These are phyloP conservation scores for Xylariales sp. DNA, from an alignment of 2,329 filamentous ascomycete genomes.

Conservation along the genomic window DNA sequence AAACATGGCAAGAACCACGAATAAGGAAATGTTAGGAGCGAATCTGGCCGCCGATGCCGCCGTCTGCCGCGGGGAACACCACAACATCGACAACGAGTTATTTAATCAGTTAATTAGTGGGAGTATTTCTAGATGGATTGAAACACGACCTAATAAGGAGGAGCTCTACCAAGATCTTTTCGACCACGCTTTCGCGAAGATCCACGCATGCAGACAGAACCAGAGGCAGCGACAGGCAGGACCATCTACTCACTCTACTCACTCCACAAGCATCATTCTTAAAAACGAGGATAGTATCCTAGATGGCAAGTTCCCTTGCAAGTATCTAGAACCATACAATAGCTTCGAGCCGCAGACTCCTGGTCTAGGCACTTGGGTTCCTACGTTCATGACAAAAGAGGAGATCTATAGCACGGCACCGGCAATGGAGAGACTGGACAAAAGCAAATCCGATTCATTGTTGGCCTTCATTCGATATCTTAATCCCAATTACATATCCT, in stretches of 20 bases:
- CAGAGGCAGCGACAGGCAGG: neutral
- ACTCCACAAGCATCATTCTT: neutral
- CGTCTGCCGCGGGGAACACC: neutral
- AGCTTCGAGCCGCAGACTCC: neutral
- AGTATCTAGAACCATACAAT: constrained; percentile 7
- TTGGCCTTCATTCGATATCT: neutral
- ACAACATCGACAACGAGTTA: no score
- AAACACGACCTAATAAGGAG: neutral
- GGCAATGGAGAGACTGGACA: neutral
- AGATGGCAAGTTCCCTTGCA: neutral
- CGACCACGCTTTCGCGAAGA: neutral
- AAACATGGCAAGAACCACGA: neutral
- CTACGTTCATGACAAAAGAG: neutral
- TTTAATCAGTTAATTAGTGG: no score
- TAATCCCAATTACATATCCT: constrained; percentile 4
- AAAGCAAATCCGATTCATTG: neutral
- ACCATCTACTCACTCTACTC: neutral
- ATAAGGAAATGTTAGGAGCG: neutral
- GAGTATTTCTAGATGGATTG: neutral
- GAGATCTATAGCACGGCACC: constrained; percentile 4
- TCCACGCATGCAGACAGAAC: neutral
- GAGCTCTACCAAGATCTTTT: constrained; percentile 10
- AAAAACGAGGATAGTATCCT: neutral
- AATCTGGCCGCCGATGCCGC: neutral
- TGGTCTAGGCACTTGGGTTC: constrained; percentile 4